phyloP scores from a whole-genome alignment of 306 rosid species.

The Pyrus betulifolia region DNA sequence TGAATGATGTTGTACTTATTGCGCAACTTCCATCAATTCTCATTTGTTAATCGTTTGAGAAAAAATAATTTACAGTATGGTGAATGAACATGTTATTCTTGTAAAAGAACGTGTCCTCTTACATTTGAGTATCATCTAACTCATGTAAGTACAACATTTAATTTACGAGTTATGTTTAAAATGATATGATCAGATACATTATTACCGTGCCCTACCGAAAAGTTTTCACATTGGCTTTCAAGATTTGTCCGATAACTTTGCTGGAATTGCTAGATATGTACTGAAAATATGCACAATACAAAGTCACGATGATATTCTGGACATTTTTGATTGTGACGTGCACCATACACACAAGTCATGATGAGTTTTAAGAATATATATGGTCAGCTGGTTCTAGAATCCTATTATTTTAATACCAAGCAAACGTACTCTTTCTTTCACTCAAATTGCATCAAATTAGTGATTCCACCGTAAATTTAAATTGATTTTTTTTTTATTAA shows the following conservation, averaged over 20 bases:
- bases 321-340: not conserved
- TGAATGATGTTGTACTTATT: not conserved
- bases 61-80: too few species aligned
- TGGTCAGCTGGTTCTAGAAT: not conserved
- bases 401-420: not conserved
- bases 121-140: not conserved
- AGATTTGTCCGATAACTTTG: not conserved
- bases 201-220: too few species aligned
- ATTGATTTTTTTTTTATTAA: too few species aligned
- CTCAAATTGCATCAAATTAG: not conserved
- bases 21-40: not conserved
- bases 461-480: not conserved
- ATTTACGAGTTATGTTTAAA: not conserved
- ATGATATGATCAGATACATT: not conserved
- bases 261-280: not conserved
- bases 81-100: not conserved
- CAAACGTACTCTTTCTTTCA: not conserved
- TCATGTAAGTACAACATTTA: not conserved
- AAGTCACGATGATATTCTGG: not conserved
- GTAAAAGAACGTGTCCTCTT: too few species aligned
- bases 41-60: not conserved
- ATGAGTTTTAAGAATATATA: not conserved
- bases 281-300: not conserved
- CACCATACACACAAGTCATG: not conserved
- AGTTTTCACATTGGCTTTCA: not conserved